Evolutionary conservation across 441 rosid genomes (phyloP).

Genomic region (Eugenia klotzschiana): DNA sequence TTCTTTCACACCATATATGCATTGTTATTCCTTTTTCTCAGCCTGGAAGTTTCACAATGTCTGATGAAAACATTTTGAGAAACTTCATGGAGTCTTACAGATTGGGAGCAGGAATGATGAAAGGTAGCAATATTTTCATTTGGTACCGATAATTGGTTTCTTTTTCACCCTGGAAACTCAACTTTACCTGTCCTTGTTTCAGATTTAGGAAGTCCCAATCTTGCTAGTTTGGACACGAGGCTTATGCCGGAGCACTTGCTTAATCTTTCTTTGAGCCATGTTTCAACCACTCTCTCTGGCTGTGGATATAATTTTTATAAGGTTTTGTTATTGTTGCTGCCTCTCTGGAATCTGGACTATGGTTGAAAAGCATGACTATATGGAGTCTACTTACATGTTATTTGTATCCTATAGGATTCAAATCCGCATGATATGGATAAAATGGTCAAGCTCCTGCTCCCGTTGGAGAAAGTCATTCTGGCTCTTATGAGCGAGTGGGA

Average conservation of each 20-base stretch:
- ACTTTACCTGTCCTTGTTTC: slow-evolving; percentile 11
- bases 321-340: slow-evolving; percentile 29
- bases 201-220: slow-evolving; percentile 55
- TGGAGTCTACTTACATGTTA: not conserved
- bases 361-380: not conserved
- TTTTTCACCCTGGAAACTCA: not conserved
- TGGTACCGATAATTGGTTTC: not conserved
- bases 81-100: slow-evolving; percentile 57
- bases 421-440: slow-evolving; percentile 55
- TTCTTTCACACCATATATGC: not conserved
- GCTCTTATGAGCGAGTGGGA: slow-evolving; percentile 55
- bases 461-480: slow-evolving; percentile 28
- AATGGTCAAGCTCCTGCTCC: slow-evolving; percentile 59
- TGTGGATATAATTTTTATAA: slow-evolving; percentile 72
- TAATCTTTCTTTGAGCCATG: slow-evolving; percentile 58
- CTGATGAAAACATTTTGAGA: slow-evolving; percentile 45
- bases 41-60: slow-evolving; percentile 42
- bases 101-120: slow-evolving; percentile 59
- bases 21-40: slow-evolving; percentile 19
- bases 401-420: slow-evolving; percentile 42
- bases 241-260: slow-evolving; percentile 82
- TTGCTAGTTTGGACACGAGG: slow-evolving; percentile 58
- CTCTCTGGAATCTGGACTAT: not conserved
- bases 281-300: slow-evolving; percentile 24
- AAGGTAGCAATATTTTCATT: slow-evolving; percentile 29